phyloP scores from a whole-genome alignment of 2,329 filamentous ascomycete genomes.

The Fusarium udum region DNA sequence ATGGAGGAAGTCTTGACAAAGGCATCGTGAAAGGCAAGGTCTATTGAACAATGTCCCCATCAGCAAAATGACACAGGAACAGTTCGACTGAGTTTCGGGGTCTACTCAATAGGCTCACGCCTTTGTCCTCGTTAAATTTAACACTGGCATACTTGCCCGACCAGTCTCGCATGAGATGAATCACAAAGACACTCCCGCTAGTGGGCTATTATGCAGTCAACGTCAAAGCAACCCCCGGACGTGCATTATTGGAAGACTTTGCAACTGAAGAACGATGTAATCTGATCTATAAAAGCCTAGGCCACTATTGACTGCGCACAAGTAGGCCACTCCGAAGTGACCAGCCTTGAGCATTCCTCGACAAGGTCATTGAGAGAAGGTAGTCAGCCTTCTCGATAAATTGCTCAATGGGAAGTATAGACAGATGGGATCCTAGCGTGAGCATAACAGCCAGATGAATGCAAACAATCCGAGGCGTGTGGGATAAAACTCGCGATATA shows the following conservation, averaged over 20 bases:
- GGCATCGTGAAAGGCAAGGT: background rate
- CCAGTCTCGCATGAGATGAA: background rate
- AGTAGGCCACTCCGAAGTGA: background rate
- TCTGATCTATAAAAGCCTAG: background rate
- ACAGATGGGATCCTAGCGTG: background rate
- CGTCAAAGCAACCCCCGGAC: background rate
- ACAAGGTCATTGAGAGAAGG: background rate
- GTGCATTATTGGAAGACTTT: background rate
- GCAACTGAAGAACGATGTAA: background rate
- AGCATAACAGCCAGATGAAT: background rate
- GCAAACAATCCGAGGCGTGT: background rate
- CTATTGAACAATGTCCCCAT: background rate
- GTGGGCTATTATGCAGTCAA: background rate
- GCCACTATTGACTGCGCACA: background rate
- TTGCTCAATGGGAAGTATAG: background rate
- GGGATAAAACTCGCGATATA: background rate
- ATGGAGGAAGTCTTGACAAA: background rate
- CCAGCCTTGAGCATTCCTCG: background rate
- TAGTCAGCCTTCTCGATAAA: background rate
- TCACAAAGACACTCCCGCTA: background rate
- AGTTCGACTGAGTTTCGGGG: background rate
- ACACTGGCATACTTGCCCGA: background rate
- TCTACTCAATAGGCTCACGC: background rate
- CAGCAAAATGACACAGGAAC: background rate
- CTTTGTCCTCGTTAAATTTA: background rate